Conservation (phyloP, 768 basidiomycete species). For the Trametes cingulata region DNA sequence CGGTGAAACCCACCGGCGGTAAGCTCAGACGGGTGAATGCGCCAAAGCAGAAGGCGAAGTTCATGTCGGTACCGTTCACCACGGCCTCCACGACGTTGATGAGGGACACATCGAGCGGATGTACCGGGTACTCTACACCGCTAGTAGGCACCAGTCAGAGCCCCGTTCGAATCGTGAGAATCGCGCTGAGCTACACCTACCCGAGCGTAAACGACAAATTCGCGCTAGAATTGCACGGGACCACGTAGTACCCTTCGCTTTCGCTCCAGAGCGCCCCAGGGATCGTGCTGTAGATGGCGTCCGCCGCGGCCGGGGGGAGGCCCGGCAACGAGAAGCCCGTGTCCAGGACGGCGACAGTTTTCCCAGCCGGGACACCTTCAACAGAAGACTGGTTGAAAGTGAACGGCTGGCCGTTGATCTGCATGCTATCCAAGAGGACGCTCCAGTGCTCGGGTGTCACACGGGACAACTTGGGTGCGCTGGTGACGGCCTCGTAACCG, state of each 20-base stretch:
- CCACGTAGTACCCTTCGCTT: constrained; percentile 24
- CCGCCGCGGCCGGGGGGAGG: constrained; percentile 25
- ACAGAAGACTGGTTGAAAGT: constrained; percentile 41
- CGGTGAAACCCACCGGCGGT: constrained; percentile 9
- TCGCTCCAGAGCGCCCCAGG: constrained; percentile 30
- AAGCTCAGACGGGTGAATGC: constrained; percentile 30
- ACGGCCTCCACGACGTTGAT: neutral
- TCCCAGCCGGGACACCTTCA: constrained; percentile 21
- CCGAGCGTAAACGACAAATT: constrained; percentile 33
- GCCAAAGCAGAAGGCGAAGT: constrained; percentile 30
- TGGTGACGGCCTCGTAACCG: constrained; percentile 17
- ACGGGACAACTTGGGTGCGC: constrained; percentile 39
- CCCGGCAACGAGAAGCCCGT: constrained; percentile 32
- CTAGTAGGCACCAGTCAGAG: too few species aligned
- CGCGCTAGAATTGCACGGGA: constrained; percentile 32
- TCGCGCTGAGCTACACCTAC: constrained; percentile 1
- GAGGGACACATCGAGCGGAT: constrained; percentile 32
- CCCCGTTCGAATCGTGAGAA: neutral
- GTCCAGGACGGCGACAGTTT: constrained; percentile 30
- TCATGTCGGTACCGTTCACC: constrained; percentile 5
- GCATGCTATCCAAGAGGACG: constrained; percentile 33
- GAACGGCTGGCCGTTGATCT: constrained; percentile 54
- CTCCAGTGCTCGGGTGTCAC: constrained; percentile 26
- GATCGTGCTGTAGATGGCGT: constrained; percentile 34
- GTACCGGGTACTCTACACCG: constrained; percentile 36